Evolutionary conservation across 768 basidiomycete species (phyloP).

Genomic region (Leccinum subtestaceum): DNA sequence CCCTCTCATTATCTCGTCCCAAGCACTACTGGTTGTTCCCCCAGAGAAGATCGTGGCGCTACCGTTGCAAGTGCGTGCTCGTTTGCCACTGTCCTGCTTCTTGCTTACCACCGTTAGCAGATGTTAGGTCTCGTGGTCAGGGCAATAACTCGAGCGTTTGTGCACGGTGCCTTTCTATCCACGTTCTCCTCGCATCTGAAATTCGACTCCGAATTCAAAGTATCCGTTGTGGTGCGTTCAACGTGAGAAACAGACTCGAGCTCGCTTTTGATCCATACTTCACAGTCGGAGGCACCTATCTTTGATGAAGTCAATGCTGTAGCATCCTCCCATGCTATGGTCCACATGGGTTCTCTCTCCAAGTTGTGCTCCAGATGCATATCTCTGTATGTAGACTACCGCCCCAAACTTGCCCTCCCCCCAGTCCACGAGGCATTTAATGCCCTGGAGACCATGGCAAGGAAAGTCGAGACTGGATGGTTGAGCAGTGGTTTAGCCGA

Average conservation of each 20-base stretch:
- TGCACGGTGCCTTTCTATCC: constrained; percentile 53
- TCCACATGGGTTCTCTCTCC: constrained; percentile 39
- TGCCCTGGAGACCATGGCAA: constrained; percentile 36
- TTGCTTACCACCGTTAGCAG: constrained; percentile 10
- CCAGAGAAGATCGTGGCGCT: constrained; percentile 56
- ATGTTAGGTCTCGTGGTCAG: constrained; percentile 38
- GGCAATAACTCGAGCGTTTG: constrained; percentile 54
- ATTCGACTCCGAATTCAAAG: constrained; percentile 15
- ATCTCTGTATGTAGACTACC: constrained; percentile 37
- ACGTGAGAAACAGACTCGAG: neutral
- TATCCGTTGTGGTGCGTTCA: constrained; percentile 18
- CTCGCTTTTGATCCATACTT: constrained; percentile 5
- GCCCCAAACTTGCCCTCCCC: constrained; percentile 27
- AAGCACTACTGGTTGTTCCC: constrained; percentile 55
- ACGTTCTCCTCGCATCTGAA: constrained; percentile 37
- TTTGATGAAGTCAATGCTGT: constrained; percentile 33
- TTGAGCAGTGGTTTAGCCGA: constrained; percentile 35
- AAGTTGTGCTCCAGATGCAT: constrained; percentile 36
- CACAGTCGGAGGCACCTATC: constrained; percentile 35
- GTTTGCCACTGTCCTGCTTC: constrained; percentile 18
- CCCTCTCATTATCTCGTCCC: constrained; percentile 55
- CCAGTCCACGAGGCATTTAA: constrained; percentile 29
- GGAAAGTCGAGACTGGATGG: constrained; percentile 50
- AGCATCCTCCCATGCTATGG: constrained; percentile 36
- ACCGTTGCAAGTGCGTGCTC: constrained; percentile 47